Percentiles rank a stretch among this genome's conserved stretches.
phyloP scores from a whole-genome alignment of 768 basidiomycete species.

The Mycena maculata region DNA sequence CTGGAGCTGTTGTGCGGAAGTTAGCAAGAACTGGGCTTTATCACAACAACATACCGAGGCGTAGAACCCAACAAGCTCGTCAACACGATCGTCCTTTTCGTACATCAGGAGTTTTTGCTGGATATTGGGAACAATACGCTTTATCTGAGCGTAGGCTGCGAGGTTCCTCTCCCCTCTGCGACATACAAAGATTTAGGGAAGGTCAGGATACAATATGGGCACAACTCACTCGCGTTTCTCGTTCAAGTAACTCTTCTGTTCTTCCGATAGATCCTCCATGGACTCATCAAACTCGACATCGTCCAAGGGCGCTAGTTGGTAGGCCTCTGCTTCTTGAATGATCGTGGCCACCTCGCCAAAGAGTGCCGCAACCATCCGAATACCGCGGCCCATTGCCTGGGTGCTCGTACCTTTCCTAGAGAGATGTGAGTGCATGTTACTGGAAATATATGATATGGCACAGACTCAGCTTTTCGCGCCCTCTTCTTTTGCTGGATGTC shows the following conservation, averaged over 20 bases:
- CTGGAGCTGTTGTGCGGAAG: slow-evolving; percentile 11
- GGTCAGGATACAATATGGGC: background rate
- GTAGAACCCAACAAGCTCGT: background rate
- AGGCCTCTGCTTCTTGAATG: background rate
- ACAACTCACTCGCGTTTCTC: slow-evolving; percentile 17
- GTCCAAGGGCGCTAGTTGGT: background rate
- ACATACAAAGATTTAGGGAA: background rate
- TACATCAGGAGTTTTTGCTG: background rate
- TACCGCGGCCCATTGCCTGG: slow-evolving; percentile 5
- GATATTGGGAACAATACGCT: slow-evolving; percentile 9
- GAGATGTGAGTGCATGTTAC: background rate
- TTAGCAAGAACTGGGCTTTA: background rate
- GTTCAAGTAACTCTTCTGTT: slow-evolving; percentile 1
- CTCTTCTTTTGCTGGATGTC: slow-evolving; percentile 1
- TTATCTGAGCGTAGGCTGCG: background rate
- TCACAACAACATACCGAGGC: background rate
- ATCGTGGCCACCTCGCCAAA: slow-evolving; percentile 21
- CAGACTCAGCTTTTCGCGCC: background rate
- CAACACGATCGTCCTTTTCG: background rate
- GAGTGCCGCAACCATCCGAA: slow-evolving; percentile 12
- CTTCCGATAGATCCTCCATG: background rate
- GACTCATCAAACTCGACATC: slow-evolving; percentile 15
- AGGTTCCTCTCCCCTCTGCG: slow-evolving; percentile 19
- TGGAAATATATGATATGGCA: background rate
- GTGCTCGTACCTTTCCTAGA: background rate